These are phyloP conservation scores for Candida loeiensis DNA, from an alignment of 805 yeast species.

Conservation along the genomic window DNA sequence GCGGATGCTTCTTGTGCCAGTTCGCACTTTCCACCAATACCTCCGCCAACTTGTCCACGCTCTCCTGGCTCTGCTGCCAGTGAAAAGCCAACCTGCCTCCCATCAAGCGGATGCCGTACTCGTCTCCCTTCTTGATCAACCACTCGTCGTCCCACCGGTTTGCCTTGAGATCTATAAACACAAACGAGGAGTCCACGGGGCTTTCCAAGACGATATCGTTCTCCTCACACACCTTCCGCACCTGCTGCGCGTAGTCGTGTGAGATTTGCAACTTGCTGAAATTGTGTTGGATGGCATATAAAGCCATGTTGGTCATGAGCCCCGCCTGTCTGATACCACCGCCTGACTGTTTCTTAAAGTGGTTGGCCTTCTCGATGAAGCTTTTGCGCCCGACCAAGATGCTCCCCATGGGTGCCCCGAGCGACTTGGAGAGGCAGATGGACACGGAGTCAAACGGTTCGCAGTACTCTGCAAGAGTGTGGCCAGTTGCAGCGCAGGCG, in stretches of 20 bases:
- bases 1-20: slow-evolving; percentile 11
- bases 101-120: slow-evolving; percentile 57
- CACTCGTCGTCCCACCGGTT: slow-evolving; percentile 56
- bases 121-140: slow-evolving; percentile 48
- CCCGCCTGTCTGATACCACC: slow-evolving; percentile 94
- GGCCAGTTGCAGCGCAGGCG: slow-evolving; percentile 73
- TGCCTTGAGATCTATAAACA: slow-evolving; percentile 59
- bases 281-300: slow-evolving; percentile 71
- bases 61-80: slow-evolving; percentile 37
- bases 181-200: slow-evolving; percentile 85
- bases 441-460: slow-evolving; percentile 83
- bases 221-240: slow-evolving; percentile 50
- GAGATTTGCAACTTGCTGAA: slow-evolving; percentile 52
- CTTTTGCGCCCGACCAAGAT: slow-evolving; percentile 65
- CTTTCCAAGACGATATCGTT: slow-evolving; percentile 57
- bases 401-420: slow-evolving; percentile 94
- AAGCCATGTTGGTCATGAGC: slow-evolving; percentile 74
- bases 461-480: slow-evolving; percentile 68
- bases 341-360: slow-evolving; percentile 87
- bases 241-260: slow-evolving; percentile 50
- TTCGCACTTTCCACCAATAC: slow-evolving; percentile 52
- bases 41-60: slow-evolving; percentile 38
- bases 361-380: slow-evolving; percentile 68
- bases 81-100: slow-evolving; percentile 83
- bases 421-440: slow-evolving; percentile 80